Conservation (phyloP, 805 yeast species). For the Nakazawaea ernobii region DNA sequence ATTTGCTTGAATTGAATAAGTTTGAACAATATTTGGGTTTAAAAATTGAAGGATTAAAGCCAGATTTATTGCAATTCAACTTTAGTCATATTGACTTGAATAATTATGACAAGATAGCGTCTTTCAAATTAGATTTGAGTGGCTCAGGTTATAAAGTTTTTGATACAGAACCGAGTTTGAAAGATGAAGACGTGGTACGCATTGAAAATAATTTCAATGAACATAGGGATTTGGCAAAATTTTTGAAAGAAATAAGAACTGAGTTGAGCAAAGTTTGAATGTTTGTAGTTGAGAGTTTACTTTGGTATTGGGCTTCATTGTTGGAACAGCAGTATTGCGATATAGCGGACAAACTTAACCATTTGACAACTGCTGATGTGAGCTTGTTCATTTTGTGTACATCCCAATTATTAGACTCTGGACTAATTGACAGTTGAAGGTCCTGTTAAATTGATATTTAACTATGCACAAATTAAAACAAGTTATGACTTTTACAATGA, state of each 20-base stretch:
- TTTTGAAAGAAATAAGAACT: constrained; percentile 28
- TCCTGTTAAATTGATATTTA: too few relatives aligned
- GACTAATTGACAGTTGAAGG: too few relatives aligned
- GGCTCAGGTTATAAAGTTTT: constrained; percentile 27
- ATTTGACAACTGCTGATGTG: too few relatives aligned
- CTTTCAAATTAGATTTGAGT: constrained; percentile 35
- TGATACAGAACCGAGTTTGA: constrained; percentile 29
- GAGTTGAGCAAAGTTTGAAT: background rate
- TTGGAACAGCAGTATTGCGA: too few relatives aligned
- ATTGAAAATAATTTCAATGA: constrained; percentile 18
- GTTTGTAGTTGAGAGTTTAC: too few relatives aligned
- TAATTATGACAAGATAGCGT: constrained; percentile 36
- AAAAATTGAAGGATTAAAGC: constrained; percentile 34
- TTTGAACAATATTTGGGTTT: constrained; percentile 43
- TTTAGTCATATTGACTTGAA: constrained; percentile 43
- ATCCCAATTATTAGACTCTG: too few relatives aligned
- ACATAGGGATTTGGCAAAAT: constrained; percentile 24
- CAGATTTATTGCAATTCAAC: constrained; percentile 29
- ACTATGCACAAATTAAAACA: too few relatives aligned
- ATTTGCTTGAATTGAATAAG: constrained; percentile 35
- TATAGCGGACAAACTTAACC: too few relatives aligned
- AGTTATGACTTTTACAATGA: too few relatives aligned
- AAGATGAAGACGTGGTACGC: constrained; percentile 13
- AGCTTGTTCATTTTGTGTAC: too few relatives aligned
- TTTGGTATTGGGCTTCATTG: too few relatives aligned